phyloP scores from a whole-genome alignment of 2,329 filamentous ascomycete genomes.

The Exophiala dermatitidis region DNA sequence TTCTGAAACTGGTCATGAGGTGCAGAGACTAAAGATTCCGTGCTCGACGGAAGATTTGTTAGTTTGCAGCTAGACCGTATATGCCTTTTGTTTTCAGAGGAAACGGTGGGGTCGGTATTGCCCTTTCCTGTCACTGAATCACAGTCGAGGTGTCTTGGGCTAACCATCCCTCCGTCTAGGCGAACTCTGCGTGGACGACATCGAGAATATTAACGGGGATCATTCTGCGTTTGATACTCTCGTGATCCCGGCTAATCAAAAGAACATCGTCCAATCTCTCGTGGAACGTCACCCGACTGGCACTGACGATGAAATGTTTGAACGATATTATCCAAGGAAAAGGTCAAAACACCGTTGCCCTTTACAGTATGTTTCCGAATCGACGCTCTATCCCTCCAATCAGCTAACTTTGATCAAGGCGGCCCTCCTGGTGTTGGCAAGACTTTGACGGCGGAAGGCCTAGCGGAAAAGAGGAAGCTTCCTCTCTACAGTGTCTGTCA shows the following conservation, averaged over 20 bases:
- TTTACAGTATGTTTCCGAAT: conserved; percentile 2
- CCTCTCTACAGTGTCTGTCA: background rate
- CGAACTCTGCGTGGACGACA: no score
- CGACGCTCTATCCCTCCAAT: background rate
- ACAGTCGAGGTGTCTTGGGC: conserved; percentile 75
- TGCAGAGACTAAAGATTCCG: no score
- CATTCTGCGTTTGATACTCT: conserved; percentile 75
- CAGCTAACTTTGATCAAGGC: conserved; percentile 2
- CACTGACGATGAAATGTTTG: no score
- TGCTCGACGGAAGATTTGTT: no score
- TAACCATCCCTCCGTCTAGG: conserved; percentile 79
- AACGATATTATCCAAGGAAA: conserved; percentile 17
- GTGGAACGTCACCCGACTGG: no score
- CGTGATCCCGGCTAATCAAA: conserved; percentile 59
- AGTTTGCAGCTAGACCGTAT: conserved; percentile 41
- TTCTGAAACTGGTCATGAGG: no score
- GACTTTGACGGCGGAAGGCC: conserved; percentile 51
- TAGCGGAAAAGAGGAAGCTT: conserved; percentile 44
- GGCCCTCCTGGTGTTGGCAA: conserved; percentile 49
- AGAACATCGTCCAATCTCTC: conserved; percentile 57
- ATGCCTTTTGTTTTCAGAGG: conserved; percentile 58
- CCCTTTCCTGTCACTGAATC: conserved; percentile 70
- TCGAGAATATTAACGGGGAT: conserved; percentile 78
- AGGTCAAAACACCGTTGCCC: conserved; percentile 19
- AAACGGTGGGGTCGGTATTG: no score